phyloP scores from a whole-genome alignment of 2,329 filamentous ascomycete species.

The Bertia moriformis region DNA sequence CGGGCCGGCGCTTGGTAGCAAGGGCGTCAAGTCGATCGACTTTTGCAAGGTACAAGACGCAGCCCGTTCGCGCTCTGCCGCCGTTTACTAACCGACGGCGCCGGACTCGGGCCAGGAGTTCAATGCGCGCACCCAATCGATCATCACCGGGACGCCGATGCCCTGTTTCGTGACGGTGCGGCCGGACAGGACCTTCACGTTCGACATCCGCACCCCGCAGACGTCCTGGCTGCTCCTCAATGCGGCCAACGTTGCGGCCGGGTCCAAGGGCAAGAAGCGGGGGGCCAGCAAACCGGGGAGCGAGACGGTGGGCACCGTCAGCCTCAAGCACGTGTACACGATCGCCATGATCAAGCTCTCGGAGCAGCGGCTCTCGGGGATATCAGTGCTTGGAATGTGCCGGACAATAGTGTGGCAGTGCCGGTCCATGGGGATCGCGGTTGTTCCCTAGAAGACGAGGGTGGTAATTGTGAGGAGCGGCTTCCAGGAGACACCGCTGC shows the following conservation, averaged over 20 bases:
- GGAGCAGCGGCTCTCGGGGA: slow-evolving; percentile 59
- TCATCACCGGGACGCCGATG: slow-evolving; percentile 68
- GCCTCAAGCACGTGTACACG: slow-evolving; percentile 90
- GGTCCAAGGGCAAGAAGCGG: slow-evolving; percentile 58
- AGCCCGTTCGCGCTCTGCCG: too few species aligned
- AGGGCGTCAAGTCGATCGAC: slow-evolving; percentile 98
- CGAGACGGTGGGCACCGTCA: slow-evolving; percentile 71
- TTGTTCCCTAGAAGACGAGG: slow-evolving; percentile 53
- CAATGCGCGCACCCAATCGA: slow-evolving; percentile 82
- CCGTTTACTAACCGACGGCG: too few species aligned
- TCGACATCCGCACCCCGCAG: slow-evolving; percentile 86
- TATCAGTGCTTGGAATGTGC: slow-evolving; percentile 58
- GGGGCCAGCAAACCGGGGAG: slow-evolving; percentile 63
- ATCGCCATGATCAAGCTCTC: slow-evolving; percentile 92
- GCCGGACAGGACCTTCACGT: slow-evolving; percentile 81
- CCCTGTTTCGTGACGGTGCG: slow-evolving; percentile 84
- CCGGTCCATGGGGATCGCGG: slow-evolving; percentile 59
- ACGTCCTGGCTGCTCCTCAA: slow-evolving; percentile 80
- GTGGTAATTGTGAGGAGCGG: too few species aligned
- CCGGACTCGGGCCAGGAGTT: slow-evolving; percentile 59
- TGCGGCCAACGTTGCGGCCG: slow-evolving; percentile 59
- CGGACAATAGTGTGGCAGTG: slow-evolving; percentile 61
- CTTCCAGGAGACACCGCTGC: too few species aligned
- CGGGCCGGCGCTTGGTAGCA: slow-evolving; percentile 87
- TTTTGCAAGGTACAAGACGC: slow-evolving; percentile 85